Conservation (phyloP, 2,329 filamentous ascomycete species). For the Penicillium sp. region DNA sequence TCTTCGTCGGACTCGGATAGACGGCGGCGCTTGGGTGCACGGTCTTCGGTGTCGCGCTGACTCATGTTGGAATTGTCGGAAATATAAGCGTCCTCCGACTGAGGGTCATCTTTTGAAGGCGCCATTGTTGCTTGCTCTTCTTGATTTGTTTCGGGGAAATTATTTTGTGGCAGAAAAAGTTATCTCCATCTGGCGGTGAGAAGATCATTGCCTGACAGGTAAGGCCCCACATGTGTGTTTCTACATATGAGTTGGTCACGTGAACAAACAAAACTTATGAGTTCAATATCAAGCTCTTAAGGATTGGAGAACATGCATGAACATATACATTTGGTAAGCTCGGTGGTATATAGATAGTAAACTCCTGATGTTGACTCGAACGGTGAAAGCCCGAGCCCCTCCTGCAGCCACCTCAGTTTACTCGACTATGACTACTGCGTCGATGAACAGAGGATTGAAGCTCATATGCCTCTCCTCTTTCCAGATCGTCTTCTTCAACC, state of each 20-base stretch:
- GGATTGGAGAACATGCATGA: not conserved
- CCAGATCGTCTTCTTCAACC: slow-evolving; percentile 40
- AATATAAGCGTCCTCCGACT: slow-evolving; percentile 27
- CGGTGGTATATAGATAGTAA: not conserved
- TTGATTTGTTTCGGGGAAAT: slow-evolving; percentile 25
- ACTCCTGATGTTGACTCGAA: not conserved
- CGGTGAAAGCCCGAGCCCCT: not conserved
- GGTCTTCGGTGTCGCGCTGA: slow-evolving; percentile 26
- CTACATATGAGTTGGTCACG: slow-evolving; percentile 4
- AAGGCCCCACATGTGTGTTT: not conserved
- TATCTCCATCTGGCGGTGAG: slow-evolving; percentile 32
- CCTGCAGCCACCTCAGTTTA: slow-evolving; percentile 9
- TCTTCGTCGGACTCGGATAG: slow-evolving; percentile 41
- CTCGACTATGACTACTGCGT: slow-evolving; percentile 31
- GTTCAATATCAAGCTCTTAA: too few relatives aligned
- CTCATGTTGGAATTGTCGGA: slow-evolving; percentile 24
- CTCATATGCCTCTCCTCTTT: slow-evolving; percentile 45
- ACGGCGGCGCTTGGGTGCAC: slow-evolving; percentile 42
- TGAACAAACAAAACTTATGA: not conserved
- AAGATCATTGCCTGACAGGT: not conserved
- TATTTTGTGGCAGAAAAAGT: slow-evolving; percentile 38
- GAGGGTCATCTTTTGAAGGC: slow-evolving; percentile 24
- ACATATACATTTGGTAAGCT: not conserved
- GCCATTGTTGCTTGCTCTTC: slow-evolving; percentile 32
- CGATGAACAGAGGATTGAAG: slow-evolving; percentile 32